phyloP scores from a whole-genome alignment of 1,139 yeast genomes.

The Blastobotrys indianensis region DNA sequence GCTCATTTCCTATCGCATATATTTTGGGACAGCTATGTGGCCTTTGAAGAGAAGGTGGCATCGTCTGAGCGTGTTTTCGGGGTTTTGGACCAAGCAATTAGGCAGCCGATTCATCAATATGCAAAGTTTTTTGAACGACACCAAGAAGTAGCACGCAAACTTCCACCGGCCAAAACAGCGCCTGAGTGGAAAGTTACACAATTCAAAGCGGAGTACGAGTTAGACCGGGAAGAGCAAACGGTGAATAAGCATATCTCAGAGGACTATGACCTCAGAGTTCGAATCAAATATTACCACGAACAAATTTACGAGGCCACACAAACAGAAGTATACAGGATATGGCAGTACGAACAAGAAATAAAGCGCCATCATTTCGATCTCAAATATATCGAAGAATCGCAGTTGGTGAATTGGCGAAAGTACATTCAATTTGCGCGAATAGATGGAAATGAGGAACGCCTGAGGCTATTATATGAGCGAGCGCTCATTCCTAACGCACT shows the following conservation, averaged over 20 bases:
- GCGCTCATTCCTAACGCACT: constrained; percentile 45
- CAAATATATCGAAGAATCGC: constrained; percentile 39
- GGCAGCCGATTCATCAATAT: constrained; percentile 74
- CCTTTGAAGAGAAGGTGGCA: constrained; percentile 41
- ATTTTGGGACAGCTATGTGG: constrained; percentile 68
- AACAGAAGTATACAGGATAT: constrained; percentile 49
- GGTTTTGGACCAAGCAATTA: constrained; percentile 55
- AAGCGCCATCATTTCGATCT: constrained; percentile 48
- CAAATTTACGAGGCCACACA: constrained; percentile 61
- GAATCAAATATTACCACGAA: constrained; percentile 28
- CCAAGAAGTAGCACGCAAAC: constrained; percentile 22
- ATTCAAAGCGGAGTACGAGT: constrained; percentile 28
- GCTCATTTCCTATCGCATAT: constrained; percentile 65
- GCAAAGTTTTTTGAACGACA: constrained; percentile 44
- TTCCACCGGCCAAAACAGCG: constrained; percentile 26
- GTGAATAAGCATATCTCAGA: constrained; percentile 8
- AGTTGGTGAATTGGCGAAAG: constrained; percentile 52
- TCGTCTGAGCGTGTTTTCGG: constrained; percentile 36
- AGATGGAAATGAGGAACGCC: constrained; percentile 22
- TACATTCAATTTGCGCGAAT: constrained; percentile 54
- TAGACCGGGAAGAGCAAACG: constrained; percentile 20
- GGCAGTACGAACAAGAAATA: constrained; percentile 54
- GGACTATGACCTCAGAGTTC: constrained; percentile 29
- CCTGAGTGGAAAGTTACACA: constrained; percentile 24
- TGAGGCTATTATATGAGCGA: constrained; percentile 46